phyloP scores from a whole-genome alignment of 129 eudicot species.

The Logfia minima region DNA sequence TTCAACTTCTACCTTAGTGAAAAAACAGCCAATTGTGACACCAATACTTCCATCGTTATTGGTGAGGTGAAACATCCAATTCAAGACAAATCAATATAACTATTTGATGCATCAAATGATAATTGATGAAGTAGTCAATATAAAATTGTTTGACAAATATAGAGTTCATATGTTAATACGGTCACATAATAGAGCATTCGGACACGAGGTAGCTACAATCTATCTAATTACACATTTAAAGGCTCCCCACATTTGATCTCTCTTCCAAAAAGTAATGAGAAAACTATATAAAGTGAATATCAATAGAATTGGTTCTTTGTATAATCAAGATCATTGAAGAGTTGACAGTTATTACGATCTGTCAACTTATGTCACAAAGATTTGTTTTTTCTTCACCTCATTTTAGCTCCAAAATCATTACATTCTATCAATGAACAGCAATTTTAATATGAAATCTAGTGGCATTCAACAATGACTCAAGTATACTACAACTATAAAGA shows the following conservation, averaged over 20 bases:
- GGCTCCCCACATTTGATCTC: neutral
- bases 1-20: neutral
- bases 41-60: neutral
- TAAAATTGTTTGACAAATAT: neutral
- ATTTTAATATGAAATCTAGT: neutral
- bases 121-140: neutral
- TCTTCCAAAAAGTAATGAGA: neutral
- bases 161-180: neutral
- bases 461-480: neutral
- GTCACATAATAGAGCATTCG: neutral
- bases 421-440: neutral
- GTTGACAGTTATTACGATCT: neutral
- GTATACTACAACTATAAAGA: conserved; percentile 1
- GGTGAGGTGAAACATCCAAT: conserved; percentile 16
- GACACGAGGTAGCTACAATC: neutral
- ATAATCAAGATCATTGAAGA: neutral
- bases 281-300: neutral
- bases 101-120: neutral
- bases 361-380: neutral
- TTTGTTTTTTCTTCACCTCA: neutral
- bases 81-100: conserved; percentile 7
- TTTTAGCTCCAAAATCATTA: neutral
- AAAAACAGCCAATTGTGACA: conserved; percentile 1
- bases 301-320: neutral
- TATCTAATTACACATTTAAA: neutral